phyloP scores from a whole-genome alignment of 116 monocot species.

The Posidonia oceanica region DNA sequence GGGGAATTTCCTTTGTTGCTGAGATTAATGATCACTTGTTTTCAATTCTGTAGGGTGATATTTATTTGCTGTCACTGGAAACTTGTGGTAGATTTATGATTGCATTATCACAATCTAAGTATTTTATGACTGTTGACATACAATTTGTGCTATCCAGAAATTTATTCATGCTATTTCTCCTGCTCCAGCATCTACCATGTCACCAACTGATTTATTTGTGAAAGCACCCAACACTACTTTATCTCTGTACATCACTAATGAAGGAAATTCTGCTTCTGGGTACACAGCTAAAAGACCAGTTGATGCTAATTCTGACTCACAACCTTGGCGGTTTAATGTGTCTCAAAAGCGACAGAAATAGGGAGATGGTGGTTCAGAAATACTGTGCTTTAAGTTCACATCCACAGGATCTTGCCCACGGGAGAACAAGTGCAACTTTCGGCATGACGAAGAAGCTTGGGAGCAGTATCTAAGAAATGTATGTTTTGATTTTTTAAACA shows the following conservation, averaged over 20 bases:
- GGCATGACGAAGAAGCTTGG: conserved; percentile 66
- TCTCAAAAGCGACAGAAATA: conserved; percentile 56
- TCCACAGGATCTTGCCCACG: conserved; percentile 70
- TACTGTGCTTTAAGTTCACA: conserved; percentile 78
- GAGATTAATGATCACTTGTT: too few relatives aligned
- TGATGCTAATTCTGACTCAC: conserved; percentile 27
- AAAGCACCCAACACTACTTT: conserved; percentile 61
- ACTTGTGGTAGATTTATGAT: too few relatives aligned
- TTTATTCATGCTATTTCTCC: conserved; percentile 99
- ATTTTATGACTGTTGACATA: conserved; percentile 12
- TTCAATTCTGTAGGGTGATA: too few relatives aligned
- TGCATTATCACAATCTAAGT: too few relatives aligned
- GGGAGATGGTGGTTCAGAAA: conserved; percentile 25
- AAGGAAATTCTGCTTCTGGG: conserved; percentile 12
- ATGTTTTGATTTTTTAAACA: conserved; percentile 97
- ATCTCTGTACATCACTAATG: conserved; percentile 42
- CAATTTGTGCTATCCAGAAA: conserved; percentile 55
- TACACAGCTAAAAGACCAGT: conserved; percentile 34
- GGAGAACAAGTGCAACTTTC: conserved; percentile 56
- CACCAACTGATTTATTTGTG: conserved; percentile 40
- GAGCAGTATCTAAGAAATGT: conserved; percentile 76
- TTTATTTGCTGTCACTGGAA: too few relatives aligned
- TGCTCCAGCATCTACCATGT: conserved; percentile 85
- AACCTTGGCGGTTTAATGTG: conserved; percentile 86
- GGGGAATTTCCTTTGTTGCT: too few relatives aligned